Percentiles rank a stretch among this genome's conserved stretches.
These are phyloP conservation scores for Picochlorum sp. DNA, from an alignment of 139 green algal species.

Conservation along the genomic window DNA sequence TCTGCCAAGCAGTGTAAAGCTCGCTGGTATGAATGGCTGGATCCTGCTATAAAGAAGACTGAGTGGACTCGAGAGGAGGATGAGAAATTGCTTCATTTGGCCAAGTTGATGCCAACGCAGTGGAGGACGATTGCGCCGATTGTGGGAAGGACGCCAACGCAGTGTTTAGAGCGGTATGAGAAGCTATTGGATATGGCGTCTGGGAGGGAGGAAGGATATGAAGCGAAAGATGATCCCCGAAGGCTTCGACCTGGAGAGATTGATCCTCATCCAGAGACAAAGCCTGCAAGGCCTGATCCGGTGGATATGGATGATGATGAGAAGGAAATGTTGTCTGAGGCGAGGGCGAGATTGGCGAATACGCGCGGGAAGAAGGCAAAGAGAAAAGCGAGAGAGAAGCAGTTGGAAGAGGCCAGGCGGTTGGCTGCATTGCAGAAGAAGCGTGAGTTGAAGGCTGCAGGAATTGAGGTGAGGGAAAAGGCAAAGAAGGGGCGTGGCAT, in stretches of 20 bases:
- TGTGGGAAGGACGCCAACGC: constrained; percentile 87
- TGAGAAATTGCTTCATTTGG: constrained; percentile 98
- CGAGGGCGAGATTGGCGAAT: constrained; percentile 92
- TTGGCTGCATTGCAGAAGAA: constrained; percentile 95
- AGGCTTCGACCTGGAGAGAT: constrained; percentile 93
- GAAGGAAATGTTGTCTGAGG: constrained; percentile 99
- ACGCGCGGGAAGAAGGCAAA: constrained; percentile 99
- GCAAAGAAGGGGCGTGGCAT: constrained; percentile 39
- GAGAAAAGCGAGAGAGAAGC: constrained; percentile 93
- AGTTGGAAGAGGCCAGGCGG: constrained; percentile 93
- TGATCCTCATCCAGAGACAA: constrained; percentile 94
- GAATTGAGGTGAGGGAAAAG: constrained; percentile 51
- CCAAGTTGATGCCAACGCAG: constrained; percentile 98
- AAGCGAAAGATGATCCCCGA: constrained; percentile 83
- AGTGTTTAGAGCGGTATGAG: constrained; percentile 96
- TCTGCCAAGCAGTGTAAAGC: constrained; percentile 99
- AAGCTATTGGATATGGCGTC: constrained; percentile 77
- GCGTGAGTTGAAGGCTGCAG: constrained; percentile 77
- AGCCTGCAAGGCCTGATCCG: constrained; percentile 87
- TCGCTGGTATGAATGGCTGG: constrained; percentile 98
- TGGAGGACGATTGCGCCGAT: constrained; percentile 98
- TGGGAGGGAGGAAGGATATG: constrained; percentile 75
- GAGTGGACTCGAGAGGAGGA: constrained; percentile 99
- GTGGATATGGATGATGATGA: constrained; percentile 99
- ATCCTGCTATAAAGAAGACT: constrained; percentile 98